A percentile compares a stretch with the other conserved stretches of the same genome.
These are phyloP conservation scores for Angomonas deanei DNA, from an alignment of 208 protist species.

Conservation along the genomic window DNA sequence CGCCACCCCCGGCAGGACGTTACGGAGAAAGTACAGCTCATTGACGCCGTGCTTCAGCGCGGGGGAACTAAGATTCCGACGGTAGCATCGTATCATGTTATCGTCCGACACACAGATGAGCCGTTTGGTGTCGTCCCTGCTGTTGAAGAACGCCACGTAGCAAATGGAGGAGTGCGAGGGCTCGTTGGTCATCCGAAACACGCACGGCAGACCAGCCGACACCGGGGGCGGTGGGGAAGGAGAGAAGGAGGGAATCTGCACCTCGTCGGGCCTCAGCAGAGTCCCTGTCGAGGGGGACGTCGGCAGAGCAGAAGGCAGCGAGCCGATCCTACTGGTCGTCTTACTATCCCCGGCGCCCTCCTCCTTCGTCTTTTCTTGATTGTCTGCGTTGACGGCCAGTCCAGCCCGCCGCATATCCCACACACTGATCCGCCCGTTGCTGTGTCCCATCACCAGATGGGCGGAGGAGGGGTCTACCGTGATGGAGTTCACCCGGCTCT, in stretches of 20 bases:
- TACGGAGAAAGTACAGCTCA: slow-evolving; percentile 62
- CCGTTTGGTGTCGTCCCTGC: slow-evolving; percentile 60
- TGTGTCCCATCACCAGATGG: slow-evolving; percentile 77
- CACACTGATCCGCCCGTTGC: slow-evolving; percentile 67
- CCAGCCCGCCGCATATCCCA: slow-evolving; percentile 77
- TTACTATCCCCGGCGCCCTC: not conserved
- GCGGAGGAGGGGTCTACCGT: slow-evolving; percentile 45
- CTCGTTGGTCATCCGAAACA: slow-evolving; percentile 51
- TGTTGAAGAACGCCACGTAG: slow-evolving; percentile 53
- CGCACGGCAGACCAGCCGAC: slow-evolving; percentile 4
- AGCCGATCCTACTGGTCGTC: not conserved
- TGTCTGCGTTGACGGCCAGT: slow-evolving; percentile 33
- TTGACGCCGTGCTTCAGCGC: slow-evolving; percentile 9
- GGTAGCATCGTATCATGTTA: slow-evolving; percentile 81
- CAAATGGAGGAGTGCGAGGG: slow-evolving; percentile 64
- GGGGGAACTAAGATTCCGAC: slow-evolving; percentile 35
- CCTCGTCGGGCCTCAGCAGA: not conserved
- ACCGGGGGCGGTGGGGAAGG: not conserved
- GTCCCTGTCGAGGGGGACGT: not conserved
- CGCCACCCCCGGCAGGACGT: slow-evolving; percentile 56
- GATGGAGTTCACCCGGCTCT: slow-evolving; percentile 72
- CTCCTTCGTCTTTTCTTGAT: slow-evolving; percentile 3
- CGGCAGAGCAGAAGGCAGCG: not conserved
- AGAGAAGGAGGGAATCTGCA: not conserved
- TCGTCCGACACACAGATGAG: slow-evolving; percentile 72